phyloP scores from a whole-genome alignment of 2,329 filamentous ascomycete genomes.

The Aspergillus sp. region DNA sequence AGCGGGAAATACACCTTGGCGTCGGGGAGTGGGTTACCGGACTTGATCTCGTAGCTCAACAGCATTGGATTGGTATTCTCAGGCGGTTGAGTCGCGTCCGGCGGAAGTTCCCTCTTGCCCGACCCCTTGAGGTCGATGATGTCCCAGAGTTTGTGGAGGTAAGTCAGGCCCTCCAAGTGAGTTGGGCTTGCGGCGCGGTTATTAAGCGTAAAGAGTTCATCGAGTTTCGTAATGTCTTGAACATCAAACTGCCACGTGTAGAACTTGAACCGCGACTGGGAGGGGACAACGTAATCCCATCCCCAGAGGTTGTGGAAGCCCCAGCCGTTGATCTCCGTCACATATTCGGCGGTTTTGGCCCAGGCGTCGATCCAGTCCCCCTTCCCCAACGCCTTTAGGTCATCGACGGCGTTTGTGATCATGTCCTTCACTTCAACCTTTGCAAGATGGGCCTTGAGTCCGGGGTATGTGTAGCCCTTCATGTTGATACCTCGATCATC shows the following conservation, averaged over 20 bases:
- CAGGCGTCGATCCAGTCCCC: background rate
- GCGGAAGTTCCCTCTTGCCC: background rate
- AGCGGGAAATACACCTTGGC: constrained; percentile 10
- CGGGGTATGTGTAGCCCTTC: background rate
- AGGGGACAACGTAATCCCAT: background rate
- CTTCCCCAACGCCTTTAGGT: background rate
- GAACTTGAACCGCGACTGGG: background rate
- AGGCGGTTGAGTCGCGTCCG: background rate
- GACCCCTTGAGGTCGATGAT: background rate
- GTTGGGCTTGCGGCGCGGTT: background rate
- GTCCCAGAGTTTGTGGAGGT: background rate
- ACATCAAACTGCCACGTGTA: background rate
- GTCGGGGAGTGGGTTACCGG: background rate
- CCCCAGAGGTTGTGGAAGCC: background rate
- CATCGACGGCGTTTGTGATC: background rate
- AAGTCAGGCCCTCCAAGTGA: background rate
- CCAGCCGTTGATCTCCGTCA: background rate
- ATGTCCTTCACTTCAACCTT: background rate
- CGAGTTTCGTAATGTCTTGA: background rate
- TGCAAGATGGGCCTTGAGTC: background rate
- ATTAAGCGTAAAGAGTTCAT: background rate
- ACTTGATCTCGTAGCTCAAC: constrained; percentile 10
- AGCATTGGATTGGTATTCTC: background rate
- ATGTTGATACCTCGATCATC: background rate
- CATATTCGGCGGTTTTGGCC: background rate